Base-by-base conservation (phyloP, 257 asterid species). In the Nicotiana benthamiana region DNA sequence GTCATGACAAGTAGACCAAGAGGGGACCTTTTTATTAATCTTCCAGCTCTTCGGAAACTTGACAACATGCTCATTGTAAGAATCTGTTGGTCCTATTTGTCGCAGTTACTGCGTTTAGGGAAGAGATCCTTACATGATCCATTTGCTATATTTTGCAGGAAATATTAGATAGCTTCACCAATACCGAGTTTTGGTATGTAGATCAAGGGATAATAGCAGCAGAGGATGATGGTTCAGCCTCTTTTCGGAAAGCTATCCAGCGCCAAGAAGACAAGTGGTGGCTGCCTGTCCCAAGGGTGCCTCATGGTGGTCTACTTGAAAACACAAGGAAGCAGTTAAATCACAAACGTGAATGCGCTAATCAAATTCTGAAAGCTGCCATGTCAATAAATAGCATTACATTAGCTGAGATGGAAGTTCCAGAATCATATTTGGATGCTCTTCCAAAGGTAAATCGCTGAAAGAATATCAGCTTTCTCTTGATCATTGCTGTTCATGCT, bases 211-310 rank as follows among this genome's bases (percentile, higher is more conserved):
- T 89, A 63, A 86, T 83, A 52, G 87, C 97, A 62, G 80, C 87
- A 12, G 97, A 90, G 80, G 88, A 87, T 9, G 96, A 87, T 87
- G 96, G 93, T 75, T 90, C 98, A 22, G 87, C 85, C 52, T 89
- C 97, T 13, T 85, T 90, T 81, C 86, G 87, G 75, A 92, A 90
- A 84, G 84, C 90, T 27, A 79, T 85, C 79, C 90, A 89, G 68
- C 84, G 98, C n/a, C 96, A 93, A 85, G 90, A 93, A 85, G 97
- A 91, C 12, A 95, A 95, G 85, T 93, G 99, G 99, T 93, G 99
- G 99, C 87, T 95, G 79, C 99, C 99, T 11, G 96, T 93, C 27
- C 99, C 99, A 34, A 94, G 97, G 16, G 92, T 94, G 46, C 98
- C 97, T 22, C 90, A 90, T 0, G 89, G 86, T 3, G 99, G 99